A percentile compares a stretch with the other conserved stretches of the same genome.
These are phyloP conservation scores for Mortierella sp. DNA, from an alignment of 371 early-diverging fungal species.

Conservation along the genomic window DNA sequence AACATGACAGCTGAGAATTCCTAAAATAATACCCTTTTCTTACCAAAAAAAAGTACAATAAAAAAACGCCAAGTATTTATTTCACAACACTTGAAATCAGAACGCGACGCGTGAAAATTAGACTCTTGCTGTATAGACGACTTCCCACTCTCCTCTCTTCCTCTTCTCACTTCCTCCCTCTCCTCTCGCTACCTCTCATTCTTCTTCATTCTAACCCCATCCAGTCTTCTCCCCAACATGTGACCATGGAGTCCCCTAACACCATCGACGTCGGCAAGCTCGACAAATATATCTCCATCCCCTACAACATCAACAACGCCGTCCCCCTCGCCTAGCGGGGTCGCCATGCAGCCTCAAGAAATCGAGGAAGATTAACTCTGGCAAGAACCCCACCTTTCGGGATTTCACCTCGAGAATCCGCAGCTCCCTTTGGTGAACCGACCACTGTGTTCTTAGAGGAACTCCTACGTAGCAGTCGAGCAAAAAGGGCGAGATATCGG, in stretches of 20 bases:
- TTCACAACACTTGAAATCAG: too few relatives aligned
- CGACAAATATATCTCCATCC: not conserved
- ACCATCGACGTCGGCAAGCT: not conserved
- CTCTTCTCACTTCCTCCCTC: not conserved
- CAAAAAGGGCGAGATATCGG: not conserved
- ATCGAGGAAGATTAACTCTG: not conserved
- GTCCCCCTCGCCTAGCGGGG: conserved; percentile 1
- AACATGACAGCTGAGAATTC: not conserved
- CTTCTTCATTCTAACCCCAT: not conserved
- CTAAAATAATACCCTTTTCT: not conserved
- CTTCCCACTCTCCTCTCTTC: not conserved
- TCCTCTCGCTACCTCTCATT: not conserved
- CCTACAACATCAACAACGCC: not conserved
- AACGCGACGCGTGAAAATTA: not conserved
- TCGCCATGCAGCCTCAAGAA: not conserved
- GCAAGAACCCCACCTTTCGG: not conserved
- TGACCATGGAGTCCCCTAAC: not conserved
- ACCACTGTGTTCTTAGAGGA: not conserved
- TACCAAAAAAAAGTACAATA: not conserved
- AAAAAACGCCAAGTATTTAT: not conserved
- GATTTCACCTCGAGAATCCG: conserved; percentile 1
- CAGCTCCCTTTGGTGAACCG: not conserved
- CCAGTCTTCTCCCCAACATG: not conserved
- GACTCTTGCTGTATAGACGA: not conserved
- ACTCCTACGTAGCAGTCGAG: not conserved